These are phyloP conservation scores for Stemphylium beticola DNA, from an alignment of 2,329 filamentous ascomycete species.

Conservation along the genomic window DNA sequence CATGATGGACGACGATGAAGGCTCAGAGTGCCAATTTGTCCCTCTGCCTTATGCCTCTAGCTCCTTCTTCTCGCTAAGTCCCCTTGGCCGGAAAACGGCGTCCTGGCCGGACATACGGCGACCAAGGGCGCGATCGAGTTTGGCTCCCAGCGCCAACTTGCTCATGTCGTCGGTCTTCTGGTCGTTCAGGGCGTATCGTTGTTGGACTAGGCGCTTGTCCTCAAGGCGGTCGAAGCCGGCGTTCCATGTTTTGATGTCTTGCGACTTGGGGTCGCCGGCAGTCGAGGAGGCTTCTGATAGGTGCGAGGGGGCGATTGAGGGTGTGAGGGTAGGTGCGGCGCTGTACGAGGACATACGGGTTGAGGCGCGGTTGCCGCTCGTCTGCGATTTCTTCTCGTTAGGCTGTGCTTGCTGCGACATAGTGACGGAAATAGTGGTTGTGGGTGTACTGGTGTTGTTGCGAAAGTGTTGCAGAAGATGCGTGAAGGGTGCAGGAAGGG, in stretches of 20 bases:
- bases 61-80: conserved; percentile 44
- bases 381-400: conserved; percentile 40
- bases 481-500: conserved; percentile 6
- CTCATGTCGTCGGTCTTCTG: conserved; percentile 82
- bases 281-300: conserved; percentile 45
- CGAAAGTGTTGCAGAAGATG: conserved; percentile 2
- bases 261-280: conserved; percentile 57
- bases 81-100: conserved; percentile 74
- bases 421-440: conserved; percentile 5
- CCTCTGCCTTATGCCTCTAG: conserved; percentile 30
- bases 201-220: conserved; percentile 81
- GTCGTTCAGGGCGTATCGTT: conserved; percentile 78
- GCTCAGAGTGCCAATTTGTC: neutral
- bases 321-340: conserved; percentile 57
- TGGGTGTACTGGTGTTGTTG: conserved; percentile 8
- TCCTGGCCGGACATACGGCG: conserved; percentile 88
- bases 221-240: conserved; percentile 84
- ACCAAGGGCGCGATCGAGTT: conserved; percentile 85
- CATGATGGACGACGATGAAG: neutral
- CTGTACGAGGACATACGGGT: conserved; percentile 60
- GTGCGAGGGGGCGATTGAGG: conserved; percentile 57
- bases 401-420: conserved; percentile 32
- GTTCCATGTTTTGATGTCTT: conserved; percentile 77
- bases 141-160: conserved; percentile 87
- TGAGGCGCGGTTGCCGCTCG: conserved; percentile 47